A percentile compares a stretch with the other conserved stretches of the same genome.
Evolutionary conservation across 2,329 filamentous ascomycete genomes (phyloP).

Genomic region (Pseudocercospora ulei): DNA sequence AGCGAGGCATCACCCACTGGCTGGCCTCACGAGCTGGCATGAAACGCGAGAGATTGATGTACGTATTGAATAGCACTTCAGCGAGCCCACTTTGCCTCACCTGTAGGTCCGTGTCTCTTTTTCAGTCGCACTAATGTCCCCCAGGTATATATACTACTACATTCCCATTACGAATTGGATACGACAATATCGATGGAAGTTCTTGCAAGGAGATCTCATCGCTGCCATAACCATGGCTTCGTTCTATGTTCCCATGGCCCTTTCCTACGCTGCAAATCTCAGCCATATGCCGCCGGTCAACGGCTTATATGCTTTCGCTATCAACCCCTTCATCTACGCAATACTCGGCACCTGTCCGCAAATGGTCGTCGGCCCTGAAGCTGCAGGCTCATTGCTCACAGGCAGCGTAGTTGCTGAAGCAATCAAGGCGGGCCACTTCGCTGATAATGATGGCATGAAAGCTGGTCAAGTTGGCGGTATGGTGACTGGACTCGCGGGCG

Average conservation of each 20-base stretch:
- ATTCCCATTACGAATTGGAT: slow-evolving; percentile 87
- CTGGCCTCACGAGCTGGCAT: slow-evolving; percentile 65
- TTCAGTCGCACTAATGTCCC: slow-evolving; percentile 19
- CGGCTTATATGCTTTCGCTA: slow-evolving; percentile 85
- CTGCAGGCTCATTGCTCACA: slow-evolving; percentile 80
- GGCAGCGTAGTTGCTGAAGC: slow-evolving; percentile 74
- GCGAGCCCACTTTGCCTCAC: not conserved
- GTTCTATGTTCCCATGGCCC: slow-evolving; percentile 94
- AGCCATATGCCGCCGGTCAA: slow-evolving; percentile 89
- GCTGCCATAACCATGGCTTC: slow-evolving; percentile 94
- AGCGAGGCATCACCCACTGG: slow-evolving; percentile 61
- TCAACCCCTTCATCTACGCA: slow-evolving; percentile 85
- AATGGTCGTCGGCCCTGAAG: slow-evolving; percentile 91
- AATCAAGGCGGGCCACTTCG: slow-evolving; percentile 57
- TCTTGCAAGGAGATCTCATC: slow-evolving; percentile 74
- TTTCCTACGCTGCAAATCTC: slow-evolving; percentile 85
- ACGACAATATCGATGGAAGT: slow-evolving; percentile 70
- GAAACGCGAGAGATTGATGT: slow-evolving; percentile 65
- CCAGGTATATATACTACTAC: slow-evolving; percentile 84
- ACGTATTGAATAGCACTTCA: slow-evolving; percentile 32
- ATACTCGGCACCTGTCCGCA: slow-evolving; percentile 82
- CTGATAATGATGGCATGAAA: slow-evolving; percentile 56
- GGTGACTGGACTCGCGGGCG: slow-evolving; percentile 76
- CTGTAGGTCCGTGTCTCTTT: slow-evolving; percentile 1
- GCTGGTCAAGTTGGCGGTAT: slow-evolving; percentile 81